Evolutionary conservation across 352 stramenopile species (phyloP).

Genomic region (Phytophthora pisi): DNA sequence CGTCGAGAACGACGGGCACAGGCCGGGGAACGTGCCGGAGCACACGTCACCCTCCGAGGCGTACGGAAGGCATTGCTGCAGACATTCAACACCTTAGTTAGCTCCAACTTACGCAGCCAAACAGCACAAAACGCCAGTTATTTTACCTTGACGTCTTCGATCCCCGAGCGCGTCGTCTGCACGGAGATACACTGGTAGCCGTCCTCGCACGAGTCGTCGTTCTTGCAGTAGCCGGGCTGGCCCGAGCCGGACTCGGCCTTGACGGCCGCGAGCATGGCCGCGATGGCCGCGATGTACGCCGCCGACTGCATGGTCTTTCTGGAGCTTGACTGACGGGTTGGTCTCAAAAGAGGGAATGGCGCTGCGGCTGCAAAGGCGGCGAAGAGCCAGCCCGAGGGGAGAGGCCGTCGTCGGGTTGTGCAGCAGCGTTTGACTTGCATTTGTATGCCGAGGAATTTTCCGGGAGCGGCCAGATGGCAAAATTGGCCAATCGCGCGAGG

Average conservation of each 20-base stretch:
- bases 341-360: constrained; percentile 51
- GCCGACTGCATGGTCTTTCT: constrained; percentile 35
- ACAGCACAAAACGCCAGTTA: too few relatives aligned
- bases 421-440: constrained; percentile 7
- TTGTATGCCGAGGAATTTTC: constrained; percentile 32
- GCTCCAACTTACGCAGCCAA: too few relatives aligned
- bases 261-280: constrained; percentile 29
- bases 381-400: constrained; percentile 25
- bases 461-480: constrained; percentile 14
- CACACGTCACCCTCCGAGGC: constrained; percentile 54
- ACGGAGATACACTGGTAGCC: constrained; percentile 75
- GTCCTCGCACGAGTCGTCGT: constrained; percentile 53
- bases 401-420: constrained; percentile 30
- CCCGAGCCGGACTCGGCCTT: constrained; percentile 47
- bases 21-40: constrained; percentile 54
- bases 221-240: constrained; percentile 67
- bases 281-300: constrained; percentile 32
- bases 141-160: constrained; percentile 75
- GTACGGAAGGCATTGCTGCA: constrained; percentile 67
- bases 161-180: constrained; percentile 75
- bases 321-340: constrained; percentile 1
- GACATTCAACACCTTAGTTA: neutral
- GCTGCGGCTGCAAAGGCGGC: constrained; percentile 3
- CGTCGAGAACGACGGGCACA: constrained; percentile 80
- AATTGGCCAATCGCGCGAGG: constrained; percentile 12